Base-by-base conservation (phyloP, 257 asterid species). In the Solanum medicagineum region DNA sequence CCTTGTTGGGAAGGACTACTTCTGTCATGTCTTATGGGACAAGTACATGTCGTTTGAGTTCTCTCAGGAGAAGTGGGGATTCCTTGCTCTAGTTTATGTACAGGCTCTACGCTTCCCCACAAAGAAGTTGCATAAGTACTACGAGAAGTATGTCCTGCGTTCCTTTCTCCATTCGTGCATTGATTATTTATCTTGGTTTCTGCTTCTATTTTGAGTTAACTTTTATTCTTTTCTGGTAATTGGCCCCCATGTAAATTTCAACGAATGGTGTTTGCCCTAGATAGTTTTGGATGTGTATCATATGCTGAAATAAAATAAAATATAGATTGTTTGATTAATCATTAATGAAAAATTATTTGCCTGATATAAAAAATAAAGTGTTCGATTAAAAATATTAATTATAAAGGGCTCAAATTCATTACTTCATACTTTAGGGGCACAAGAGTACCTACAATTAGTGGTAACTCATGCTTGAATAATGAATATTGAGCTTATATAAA, bases 1-100 rank as follows among this genome's bases (percentile, higher is more conserved):
- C 71, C 92, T 90, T 90, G 97, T 96, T 77, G 98, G 93, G 84
- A 95, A 88, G 85, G 98, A 93, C 91, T 96, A 94, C 91, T 87
- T 86, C 87, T 93, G 94, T 88, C 98, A 93, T 86, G 91, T 86
- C 79, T 85, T 96, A 59, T 96, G 99, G 99, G 97, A 93, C 90
- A 92, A 88, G 86, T 96, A 96, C 93, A 85, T 96, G 90, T 91
- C 91, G 87, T 94, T 90, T 91, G 98, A 94, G 88, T 92, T 90
- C 84, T 86, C 84, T 84, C 94, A 87, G 83, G 92, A 93, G 86
- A 92, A 96, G 56, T 96, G 98, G 98, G 88, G 86, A 73, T 90
- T 89, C 88, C 97, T 96, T 85, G 96, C 97, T 56, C 91, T 92
- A 49, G 90, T 93, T 89, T 94, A 96, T 92, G 87, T 94, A 55